Percentiles rank a stretch among this genome's conserved stretches.
phyloP scores from a whole-genome alignment of 75 land plant genomes.

The Selaginella moellendorffii region DNA sequence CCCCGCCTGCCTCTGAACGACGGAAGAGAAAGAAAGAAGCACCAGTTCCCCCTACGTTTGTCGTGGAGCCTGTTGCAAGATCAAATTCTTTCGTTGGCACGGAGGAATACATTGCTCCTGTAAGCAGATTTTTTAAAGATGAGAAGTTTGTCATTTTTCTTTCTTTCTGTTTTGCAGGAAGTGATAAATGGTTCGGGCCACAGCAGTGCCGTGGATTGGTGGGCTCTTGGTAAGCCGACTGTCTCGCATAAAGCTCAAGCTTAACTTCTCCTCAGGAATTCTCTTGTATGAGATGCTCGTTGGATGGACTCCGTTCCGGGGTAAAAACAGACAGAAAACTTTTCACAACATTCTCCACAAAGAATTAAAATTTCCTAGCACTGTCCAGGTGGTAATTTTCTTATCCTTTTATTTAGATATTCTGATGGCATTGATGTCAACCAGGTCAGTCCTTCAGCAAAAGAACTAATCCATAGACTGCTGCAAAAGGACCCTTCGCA shows the following conservation, averaged over 20 bases:
- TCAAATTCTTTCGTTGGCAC: conserved; percentile 96
- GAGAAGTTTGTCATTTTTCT: not conserved
- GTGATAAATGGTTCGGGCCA: conserved; percentile 81
- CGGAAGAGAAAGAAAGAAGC: conserved; percentile 25
- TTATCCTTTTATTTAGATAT: not conserved
- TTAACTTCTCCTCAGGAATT: conserved; percentile 35
- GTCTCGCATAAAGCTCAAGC: no score
- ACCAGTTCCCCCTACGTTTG: conserved; percentile 43
- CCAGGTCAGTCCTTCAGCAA: conserved; percentile 67
- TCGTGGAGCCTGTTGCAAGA: conserved; percentile 79
- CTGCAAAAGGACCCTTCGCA: conserved; percentile 46
- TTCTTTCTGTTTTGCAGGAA: conserved; percentile 42
- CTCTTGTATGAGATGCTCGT: conserved; percentile 89
- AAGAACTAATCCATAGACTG: conserved; percentile 43
- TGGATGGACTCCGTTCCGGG: conserved; percentile 89
- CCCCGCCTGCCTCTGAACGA: conserved; percentile 23
- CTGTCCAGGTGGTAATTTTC: conserved; percentile 47
- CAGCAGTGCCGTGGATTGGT: conserved; percentile 95
- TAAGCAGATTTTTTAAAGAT: conserved; percentile 20
- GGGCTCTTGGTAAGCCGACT: conserved; percentile 99
- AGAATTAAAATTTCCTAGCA: conserved; percentile 74
- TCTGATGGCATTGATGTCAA: not conserved
- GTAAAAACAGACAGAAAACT: conserved; percentile 82
- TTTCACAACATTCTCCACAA: conserved; percentile 80
- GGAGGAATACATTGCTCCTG: conserved; percentile 95